Percentiles rank a stretch among this genome's conserved stretches.
phyloP scores from a whole-genome alignment of 2,329 filamentous ascomycete genomes.

The Venturia carpophila region DNA sequence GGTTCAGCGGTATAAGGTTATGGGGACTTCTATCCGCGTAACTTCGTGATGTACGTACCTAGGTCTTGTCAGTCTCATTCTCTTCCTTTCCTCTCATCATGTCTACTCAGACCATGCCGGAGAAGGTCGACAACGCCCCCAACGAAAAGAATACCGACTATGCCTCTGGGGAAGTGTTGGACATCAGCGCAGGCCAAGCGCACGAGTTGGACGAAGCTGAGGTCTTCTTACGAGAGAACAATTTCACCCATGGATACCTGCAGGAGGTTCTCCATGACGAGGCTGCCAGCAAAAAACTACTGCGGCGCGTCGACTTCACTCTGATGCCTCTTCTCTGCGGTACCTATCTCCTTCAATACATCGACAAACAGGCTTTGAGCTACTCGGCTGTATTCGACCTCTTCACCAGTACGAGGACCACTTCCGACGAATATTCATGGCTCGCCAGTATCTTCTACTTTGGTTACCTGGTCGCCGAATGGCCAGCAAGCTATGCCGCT shows the following conservation, averaged over 20 bases:
- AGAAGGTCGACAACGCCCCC: neutral
- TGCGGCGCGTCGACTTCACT: neutral
- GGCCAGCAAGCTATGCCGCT: conserved; percentile 55
- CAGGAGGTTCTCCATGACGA: neutral
- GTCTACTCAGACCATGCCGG: neutral
- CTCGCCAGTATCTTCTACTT: conserved; percentile 68
- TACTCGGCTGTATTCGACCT: conserved; percentile 25
- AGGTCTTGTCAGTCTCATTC: neutral
- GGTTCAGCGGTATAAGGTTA: neutral
- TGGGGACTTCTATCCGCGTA: neutral
- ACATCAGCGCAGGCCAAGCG: neutral
- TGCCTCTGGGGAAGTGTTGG: neutral
- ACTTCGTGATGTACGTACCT: neutral
- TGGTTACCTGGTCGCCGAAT: conserved; percentile 62
- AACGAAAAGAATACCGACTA: neutral
- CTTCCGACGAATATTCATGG: conserved; percentile 53
- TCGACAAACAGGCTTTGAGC: conserved; percentile 22
- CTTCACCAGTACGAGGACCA: conserved; percentile 19
- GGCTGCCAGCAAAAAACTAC: neutral
- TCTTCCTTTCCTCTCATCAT: neutral
- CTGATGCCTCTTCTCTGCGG: conserved; percentile 22
- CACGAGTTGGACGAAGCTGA: conserved; percentile 7
- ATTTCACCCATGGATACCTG: neutral
- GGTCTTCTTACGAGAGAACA: conserved; percentile 1
- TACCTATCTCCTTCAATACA: conserved; percentile 23